A percentile compares a stretch with the other conserved stretches of the same genome.
These are phyloP conservation scores for Luzula sylvatica DNA, from an alignment of 176 grass and related monocot species.

Conservation along the genomic window DNA sequence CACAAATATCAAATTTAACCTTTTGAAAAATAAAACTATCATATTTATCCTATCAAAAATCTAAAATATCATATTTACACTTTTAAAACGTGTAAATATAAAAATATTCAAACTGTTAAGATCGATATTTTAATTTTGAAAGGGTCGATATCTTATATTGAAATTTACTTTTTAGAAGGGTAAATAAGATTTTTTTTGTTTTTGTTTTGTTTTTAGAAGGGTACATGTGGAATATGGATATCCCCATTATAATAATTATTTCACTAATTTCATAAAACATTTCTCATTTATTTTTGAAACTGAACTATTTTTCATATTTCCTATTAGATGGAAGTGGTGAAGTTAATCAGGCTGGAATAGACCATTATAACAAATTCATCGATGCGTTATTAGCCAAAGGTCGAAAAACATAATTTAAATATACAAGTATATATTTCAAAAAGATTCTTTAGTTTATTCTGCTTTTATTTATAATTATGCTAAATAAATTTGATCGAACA, in stretches of 20 bases:
- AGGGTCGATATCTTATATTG: too few species aligned
- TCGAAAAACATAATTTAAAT: not conserved
- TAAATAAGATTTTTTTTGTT: too few species aligned
- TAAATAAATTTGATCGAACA: conserved; percentile 14
- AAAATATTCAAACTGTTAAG: too few species aligned
- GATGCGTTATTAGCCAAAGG: conserved; percentile 80
- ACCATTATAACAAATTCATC: conserved; percentile 91
- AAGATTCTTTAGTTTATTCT: not conserved
- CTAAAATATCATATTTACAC: too few species aligned
- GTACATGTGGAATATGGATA: not conserved
- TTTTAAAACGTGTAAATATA: too few species aligned
- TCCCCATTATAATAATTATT: not conserved
- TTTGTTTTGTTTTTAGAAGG: too few species aligned
- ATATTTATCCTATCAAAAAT: too few species aligned
- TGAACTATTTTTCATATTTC: conserved; percentile 1
- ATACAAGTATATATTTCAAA: not conserved
- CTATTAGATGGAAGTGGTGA: conserved; percentile 56
- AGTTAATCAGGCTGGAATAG: conserved; percentile 73
- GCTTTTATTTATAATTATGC: not conserved
- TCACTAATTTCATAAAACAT: not conserved
- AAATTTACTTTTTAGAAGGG: too few species aligned
- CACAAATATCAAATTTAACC: too few species aligned
- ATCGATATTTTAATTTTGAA: too few species aligned
- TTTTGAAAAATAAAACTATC: too few species aligned
- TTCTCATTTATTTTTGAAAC: not conserved